Base-by-base conservation (phyloP, 129 eudicot genomes). In the Pittosporum tobira region DNA sequence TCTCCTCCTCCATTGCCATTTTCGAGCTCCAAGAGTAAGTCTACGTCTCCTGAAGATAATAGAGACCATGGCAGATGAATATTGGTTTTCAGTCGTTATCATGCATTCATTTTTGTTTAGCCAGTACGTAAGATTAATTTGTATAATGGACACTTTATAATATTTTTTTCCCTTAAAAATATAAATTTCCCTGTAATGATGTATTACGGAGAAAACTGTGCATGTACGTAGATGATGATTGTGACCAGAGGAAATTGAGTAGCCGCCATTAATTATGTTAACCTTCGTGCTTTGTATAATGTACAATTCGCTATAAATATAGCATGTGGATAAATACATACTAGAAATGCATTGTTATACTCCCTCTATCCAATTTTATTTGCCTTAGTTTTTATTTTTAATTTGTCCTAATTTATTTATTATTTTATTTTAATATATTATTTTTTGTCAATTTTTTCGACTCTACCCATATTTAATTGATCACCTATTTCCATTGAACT, bases 11-110 rank as follows among this genome's bases (percentile, higher is more conserved):
- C 84, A 1, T 68, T 79, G 77, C 71, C 76, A 11, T 56, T 70
- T 50, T 51, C 87, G 1, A 75, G 73, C 37, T 75, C 96, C 14
- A 88, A 79, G 81, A 84, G 83, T 57, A 88, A 84, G 48, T 79
- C 94, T 36, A 72, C 77, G 26, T 83, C 96, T 14, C 88, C 96
- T 0, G 79, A 71, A 57, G 81, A 80, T 29, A 80, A 77, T 48
- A 63, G 71, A 67, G 81, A 73, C 58, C 81, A 71, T 51, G 70
- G 26, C 1, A 49, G 30, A 18, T 54, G 50, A 36, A 44, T 57
- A 37, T 56, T 46, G 59, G 18, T 40, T 25, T 49, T 11, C 5
- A 47, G 48, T 50, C n/a, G 36, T 25, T 27, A 61, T 62, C 18
- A 4, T 36, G 50, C 6, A 15, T 15, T 18, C 45, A 48, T 68